Base-by-base conservation (phyloP, 177 flowering plant genomes). In the Viscum album region DNA sequence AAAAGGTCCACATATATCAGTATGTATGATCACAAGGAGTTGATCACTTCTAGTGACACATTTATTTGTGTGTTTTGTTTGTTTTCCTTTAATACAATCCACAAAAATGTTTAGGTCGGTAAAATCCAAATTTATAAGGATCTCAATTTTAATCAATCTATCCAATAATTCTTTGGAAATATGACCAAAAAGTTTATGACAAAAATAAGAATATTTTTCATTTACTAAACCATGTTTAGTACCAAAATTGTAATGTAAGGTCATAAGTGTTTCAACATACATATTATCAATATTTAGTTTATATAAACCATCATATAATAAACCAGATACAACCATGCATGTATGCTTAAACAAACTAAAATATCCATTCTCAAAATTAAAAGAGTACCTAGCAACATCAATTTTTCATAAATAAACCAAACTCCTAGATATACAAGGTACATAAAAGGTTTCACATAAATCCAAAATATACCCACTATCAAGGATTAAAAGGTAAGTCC, bases 31-130 rank as follows among this genome's bases (percentile, higher is more conserved):
- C 16, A 41, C 56, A 39, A 43, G 6, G 31, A 66, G 58, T 6
- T 31, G 0, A 23, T 54, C 45, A 37, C 69, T 41, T 43, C 69
- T 66, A 41, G 35, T 66, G 69, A 58, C 56, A 12, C 30, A 15
- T 66, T 66, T 66, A 34, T 66, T 43, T 41, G 31, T 66, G 34
- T 66, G 69, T 66, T 66, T 66, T 24, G 56, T 66, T 41, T 66
- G 35, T 30, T 66, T 66, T 6, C 35, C 56, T 15, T 50, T 50
- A 8, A 50, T 50, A 21, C 56, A 50, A 50, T 50, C 56, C 13
- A 50, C 56, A 50, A 19, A 50, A 15, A 21, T 23, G 4, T 10
- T 21, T 10, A 50, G 56, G 24, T 50, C 24, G 24, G 26, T 50
- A 50, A 50, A 50, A 50, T 50, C 26, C 15, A 50, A n/a, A 23